Evolutionary conservation across 2,329 filamentous ascomycete species (phyloP).

Genomic region (Epichloe aotearoae): DNA sequence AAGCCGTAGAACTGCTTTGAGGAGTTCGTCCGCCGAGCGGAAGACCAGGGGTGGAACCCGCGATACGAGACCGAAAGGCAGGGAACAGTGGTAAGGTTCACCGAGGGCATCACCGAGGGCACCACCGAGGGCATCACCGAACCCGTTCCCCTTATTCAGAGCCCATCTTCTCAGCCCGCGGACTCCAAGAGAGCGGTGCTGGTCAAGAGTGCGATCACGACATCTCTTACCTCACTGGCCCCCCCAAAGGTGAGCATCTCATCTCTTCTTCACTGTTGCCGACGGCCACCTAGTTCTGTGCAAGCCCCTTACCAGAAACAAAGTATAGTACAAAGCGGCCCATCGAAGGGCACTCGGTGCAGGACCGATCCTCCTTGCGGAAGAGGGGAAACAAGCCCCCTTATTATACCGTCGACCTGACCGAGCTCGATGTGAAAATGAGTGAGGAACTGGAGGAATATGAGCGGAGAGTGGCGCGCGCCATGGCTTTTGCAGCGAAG

Average conservation of each 20-base stretch:
- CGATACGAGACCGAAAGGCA: neutral
- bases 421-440: neutral
- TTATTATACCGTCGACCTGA: neutral
- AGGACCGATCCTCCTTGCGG: neutral
- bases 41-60: neutral
- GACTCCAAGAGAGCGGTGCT: neutral
- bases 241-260: neutral
- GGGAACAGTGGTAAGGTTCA: neutral
- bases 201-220: neutral
- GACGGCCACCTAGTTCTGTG: neutral
- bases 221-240: neutral
- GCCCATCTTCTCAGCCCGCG: neutral
- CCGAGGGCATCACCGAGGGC: neutral
- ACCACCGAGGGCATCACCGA: neutral
- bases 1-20: constrained; percentile 1
- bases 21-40: constrained; percentile 1
- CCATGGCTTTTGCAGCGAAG: neutral
- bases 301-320: neutral
- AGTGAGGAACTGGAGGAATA: neutral
- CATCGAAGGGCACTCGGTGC: neutral
- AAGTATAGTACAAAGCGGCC: neutral
- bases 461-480: neutral
- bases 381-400: neutral
- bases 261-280: neutral
- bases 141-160: neutral